Percentiles rank a stretch among this genome's conserved stretches.
Evolutionary conservation across 495 filamentous ascomycete genomes (phyloP).

Genomic region (Aspergillus homomorphus): DNA sequence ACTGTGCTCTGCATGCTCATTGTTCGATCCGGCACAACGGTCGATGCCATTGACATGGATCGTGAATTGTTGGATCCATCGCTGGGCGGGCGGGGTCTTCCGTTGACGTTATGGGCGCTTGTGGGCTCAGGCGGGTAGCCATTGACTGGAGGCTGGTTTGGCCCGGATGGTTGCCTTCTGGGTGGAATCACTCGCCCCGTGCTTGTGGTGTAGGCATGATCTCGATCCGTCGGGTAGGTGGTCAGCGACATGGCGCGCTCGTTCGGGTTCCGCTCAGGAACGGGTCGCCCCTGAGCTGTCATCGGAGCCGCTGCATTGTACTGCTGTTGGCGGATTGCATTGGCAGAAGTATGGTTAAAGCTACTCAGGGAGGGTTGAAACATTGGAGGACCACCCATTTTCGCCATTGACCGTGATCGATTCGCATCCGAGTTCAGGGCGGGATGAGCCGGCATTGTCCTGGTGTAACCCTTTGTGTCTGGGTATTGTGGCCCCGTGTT

Average conservation of each 20-base stretch:
- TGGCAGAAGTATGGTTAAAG: conserved; percentile 66
- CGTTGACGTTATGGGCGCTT: conserved; percentile 24
- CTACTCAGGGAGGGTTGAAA: conserved; percentile 63
- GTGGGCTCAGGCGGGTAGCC: conserved; percentile 28
- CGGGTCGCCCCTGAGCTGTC: conserved; percentile 85
- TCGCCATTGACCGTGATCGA: conserved; percentile 89
- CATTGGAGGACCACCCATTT: conserved; percentile 59
- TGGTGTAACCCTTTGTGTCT: conserved; percentile 47
- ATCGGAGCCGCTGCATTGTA: conserved; percentile 63
- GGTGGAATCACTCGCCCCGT: conserved; percentile 84
- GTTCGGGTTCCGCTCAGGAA: conserved; percentile 81
- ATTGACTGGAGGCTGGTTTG: conserved; percentile 25
- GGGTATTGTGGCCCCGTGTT: conserved; percentile 55
- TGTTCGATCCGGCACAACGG: conserved; percentile 53
- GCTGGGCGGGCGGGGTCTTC: conserved; percentile 37
- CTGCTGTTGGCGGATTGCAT: conserved; percentile 70
- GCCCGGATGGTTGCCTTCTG: conserved; percentile 55
- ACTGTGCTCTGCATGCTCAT: conserved; percentile 47
- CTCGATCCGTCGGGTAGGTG: conserved; percentile 72
- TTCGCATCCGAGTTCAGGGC: conserved; percentile 81
- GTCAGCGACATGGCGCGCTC: conserved; percentile 96
- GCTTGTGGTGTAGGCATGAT: conserved; percentile 76
- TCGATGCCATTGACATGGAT: conserved; percentile 91
- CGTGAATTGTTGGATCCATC: conserved; percentile 47
- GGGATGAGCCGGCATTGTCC: conserved; percentile 52